These are phyloP conservation scores for Phytophthora podocarpi DNA, from an alignment of 352 stramenopile species.

Conservation along the genomic window DNA sequence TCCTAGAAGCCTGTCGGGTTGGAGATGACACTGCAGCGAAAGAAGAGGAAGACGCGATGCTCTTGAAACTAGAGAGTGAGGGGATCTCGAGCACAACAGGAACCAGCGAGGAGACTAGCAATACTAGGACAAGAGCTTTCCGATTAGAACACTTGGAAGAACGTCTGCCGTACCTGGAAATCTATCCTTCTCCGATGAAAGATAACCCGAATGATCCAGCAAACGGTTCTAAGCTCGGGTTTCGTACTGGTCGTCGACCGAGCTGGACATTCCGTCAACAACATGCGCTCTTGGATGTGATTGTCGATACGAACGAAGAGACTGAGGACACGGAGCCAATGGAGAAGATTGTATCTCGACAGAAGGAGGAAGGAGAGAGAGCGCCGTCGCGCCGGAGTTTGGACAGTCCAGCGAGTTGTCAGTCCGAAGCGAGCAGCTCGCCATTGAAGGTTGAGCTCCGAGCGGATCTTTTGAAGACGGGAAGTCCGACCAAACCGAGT, in stretches of 20 bases:
- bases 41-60: conserved; percentile 1
- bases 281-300: conserved; percentile 53
- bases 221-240: background rate
- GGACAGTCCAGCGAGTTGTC: background rate
- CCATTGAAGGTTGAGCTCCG: conserved; percentile 15
- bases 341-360: no score
- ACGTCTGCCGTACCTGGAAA: conserved; percentile 53
- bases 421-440: background rate
- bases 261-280: conserved; percentile 75
- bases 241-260: conserved; percentile 43
- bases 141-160: conserved; percentile 64
- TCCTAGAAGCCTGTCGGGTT: conserved; percentile 55
- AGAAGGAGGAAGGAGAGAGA: no score
- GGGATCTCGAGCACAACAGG: background rate
- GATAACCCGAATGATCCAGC: conserved; percentile 11
- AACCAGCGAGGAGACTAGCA: conserved; percentile 1
- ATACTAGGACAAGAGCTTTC: conserved; percentile 8
- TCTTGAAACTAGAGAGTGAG: conserved; percentile 12
- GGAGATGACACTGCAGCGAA: conserved; percentile 14
- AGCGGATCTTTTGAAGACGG: conserved; percentile 17
- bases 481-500: conserved; percentile 18
- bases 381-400: no score
- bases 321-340: conserved; percentile 5
- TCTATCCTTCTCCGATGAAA: conserved; percentile 77
- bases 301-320: conserved; percentile 53